A percentile compares a stretch with the other conserved stretches of the same genome.
Conservation (phyloP, 2,329 filamentous ascomycete genomes). For the Sclerotinia borealis region DNA sequence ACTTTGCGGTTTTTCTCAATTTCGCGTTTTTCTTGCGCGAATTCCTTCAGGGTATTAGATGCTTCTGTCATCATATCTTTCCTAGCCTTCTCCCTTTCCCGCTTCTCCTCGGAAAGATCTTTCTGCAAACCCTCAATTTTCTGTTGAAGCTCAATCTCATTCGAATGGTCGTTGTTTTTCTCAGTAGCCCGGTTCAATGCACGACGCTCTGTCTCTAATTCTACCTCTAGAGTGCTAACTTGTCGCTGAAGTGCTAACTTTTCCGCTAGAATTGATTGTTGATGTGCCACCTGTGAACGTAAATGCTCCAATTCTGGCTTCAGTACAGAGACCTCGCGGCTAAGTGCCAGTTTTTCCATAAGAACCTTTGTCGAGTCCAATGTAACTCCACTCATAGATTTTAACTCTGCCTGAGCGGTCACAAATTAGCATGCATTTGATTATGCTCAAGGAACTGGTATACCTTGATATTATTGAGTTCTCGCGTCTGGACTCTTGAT, state of each 20-base stretch:
- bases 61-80: conserved; percentile 33
- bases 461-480: conserved; percentile 52
- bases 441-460: conserved; percentile 7
- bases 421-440: background rate
- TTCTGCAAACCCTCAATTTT: conserved; percentile 35
- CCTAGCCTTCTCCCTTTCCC: conserved; percentile 25
- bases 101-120: conserved; percentile 32
- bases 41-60: conserved; percentile 35
- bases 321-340: conserved; percentile 51
- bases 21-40: conserved; percentile 31
- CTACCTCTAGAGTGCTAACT: conserved; percentile 68
- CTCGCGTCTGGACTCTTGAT: conserved; percentile 44
- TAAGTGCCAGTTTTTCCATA: conserved; percentile 56
- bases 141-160: conserved; percentile 37
- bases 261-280: conserved; percentile 67
- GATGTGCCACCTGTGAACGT: conserved; percentile 49
- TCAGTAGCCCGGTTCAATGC: conserved; percentile 51
- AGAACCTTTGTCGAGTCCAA: conserved; percentile 66
- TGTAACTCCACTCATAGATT: conserved; percentile 59
- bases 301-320: conserved; percentile 59
- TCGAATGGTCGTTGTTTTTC: conserved; percentile 38
- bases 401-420: conserved; percentile 58
- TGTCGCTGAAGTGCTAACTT: conserved; percentile 77
- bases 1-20: conserved; percentile 21
- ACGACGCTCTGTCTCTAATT: conserved; percentile 78